Evolutionary conservation across 2,329 filamentous ascomycete species (phyloP).

Genomic region (Xylaria sp.): DNA sequence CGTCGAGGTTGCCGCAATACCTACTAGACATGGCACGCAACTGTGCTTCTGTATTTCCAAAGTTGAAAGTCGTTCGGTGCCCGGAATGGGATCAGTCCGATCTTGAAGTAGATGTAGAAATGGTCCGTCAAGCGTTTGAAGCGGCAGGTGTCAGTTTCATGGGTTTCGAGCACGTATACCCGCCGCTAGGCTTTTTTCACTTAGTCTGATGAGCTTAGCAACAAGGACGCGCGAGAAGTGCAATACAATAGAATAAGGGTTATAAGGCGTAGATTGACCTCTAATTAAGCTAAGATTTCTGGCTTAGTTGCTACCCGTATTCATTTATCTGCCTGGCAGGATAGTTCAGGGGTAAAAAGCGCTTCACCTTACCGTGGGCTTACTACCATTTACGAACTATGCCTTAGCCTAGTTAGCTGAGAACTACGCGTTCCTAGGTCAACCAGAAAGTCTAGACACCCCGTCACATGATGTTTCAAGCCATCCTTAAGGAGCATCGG

Average conservation of each 20-base stretch:
- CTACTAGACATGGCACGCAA: neutral
- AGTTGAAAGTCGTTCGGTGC: neutral
- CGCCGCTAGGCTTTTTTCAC: neutral
- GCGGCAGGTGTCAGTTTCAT: neutral
- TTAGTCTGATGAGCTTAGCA: too few species aligned
- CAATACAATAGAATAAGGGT: too few species aligned
- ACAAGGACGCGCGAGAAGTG: too few species aligned
- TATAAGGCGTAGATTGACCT: too few species aligned
- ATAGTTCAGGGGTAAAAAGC: neutral
- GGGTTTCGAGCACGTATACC: neutral
- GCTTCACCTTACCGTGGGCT: neutral
- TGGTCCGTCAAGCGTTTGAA: neutral
- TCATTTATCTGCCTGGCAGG: too few species aligned
- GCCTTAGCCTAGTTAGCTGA: neutral
- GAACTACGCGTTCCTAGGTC: neutral
- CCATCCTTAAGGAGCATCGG: neutral
- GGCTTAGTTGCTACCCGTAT: too few species aligned
- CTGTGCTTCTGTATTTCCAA: neutral
- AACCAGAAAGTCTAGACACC: neutral
- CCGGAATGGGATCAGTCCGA: neutral
- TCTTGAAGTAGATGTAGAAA: neutral
- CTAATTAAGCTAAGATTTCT: too few species aligned
- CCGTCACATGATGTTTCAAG: neutral
- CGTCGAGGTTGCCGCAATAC: neutral
- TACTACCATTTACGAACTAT: neutral